Conservation (phyloP, 1,139 yeast species). For the Maudiozyma humilis region DNA sequence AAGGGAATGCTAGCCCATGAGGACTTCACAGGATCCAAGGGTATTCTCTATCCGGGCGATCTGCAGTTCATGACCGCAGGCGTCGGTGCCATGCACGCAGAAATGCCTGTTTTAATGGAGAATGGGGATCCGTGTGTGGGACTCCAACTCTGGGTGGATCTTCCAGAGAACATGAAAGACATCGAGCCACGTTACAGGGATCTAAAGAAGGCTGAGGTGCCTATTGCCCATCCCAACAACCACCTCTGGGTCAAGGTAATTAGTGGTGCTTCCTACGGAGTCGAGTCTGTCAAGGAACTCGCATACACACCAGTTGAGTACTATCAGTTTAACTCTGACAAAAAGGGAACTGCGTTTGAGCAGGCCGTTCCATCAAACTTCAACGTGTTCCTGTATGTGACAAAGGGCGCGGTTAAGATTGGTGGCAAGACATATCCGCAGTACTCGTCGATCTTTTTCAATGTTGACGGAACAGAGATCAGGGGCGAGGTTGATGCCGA, state of each 20-base stretch:
- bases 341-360: slow-evolving; percentile 58
- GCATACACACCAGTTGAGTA: slow-evolving; percentile 81
- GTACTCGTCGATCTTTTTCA: slow-evolving; percentile 53
- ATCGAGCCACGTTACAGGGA: slow-evolving; percentile 76
- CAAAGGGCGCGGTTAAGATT: slow-evolving; percentile 52
- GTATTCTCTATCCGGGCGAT: slow-evolving; percentile 75
- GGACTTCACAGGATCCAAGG: slow-evolving; percentile 80
- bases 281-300: slow-evolving; percentile 61
- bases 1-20: slow-evolving; percentile 82
- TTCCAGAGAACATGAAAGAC: slow-evolving; percentile 62
- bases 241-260: slow-evolving; percentile 66
- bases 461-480: slow-evolving; percentile 53
- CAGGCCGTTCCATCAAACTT: slow-evolving; percentile 56
- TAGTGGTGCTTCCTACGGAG: slow-evolving; percentile 70
- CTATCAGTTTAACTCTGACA: slow-evolving; percentile 51
- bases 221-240: slow-evolving; percentile 58
- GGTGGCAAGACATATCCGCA: slow-evolving; percentile 39
- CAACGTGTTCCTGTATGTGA: slow-evolving; percentile 65
- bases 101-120: slow-evolving; percentile 62
- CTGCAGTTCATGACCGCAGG: slow-evolving; percentile 96
- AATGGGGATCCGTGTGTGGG: slow-evolving; percentile 58
- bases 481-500: slow-evolving; percentile 40
- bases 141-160: slow-evolving; percentile 86
- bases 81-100: slow-evolving; percentile 76
- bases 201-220: slow-evolving; percentile 62